Evolutionary conservation across 768 basidiomycete genomes (phyloP), one percentile per base, ranked within the genome.

Genomic region (Boletus edulis): DNA sequence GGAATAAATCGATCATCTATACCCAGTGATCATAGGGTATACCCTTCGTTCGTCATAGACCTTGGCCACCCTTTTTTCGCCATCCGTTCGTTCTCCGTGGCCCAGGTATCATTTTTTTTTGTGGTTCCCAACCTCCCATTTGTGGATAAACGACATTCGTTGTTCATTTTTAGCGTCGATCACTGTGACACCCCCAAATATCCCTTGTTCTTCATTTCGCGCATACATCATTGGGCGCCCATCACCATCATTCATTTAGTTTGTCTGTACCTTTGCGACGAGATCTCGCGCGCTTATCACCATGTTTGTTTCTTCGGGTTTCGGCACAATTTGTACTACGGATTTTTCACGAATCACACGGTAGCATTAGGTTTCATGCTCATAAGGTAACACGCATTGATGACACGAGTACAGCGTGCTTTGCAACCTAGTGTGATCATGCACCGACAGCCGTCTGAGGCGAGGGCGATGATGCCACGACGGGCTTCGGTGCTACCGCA

Each of bases 361-460:
- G 56, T 47, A 50, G 37, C 34, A 47, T 22, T 53, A 46, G 14
- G 54, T 51, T 59, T 61, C 54, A 46, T 54, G 46, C 58, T 5
- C 18, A 37, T 45, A 52, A 34, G 38, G 37, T 41, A 52, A 34
- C 46, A 48, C 40, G 35, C 37, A 39, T 57, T 51, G 22, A 46
- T 40, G 24, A 57, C 56, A 54, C 22, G 12, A 52, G 52, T 53
- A 37, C 52, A 63, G 14, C 11, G n/a, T 51, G 6, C 15, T 48
- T 51, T 6, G 18, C 15, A 15, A 39, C 3, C 14, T 32, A 15
- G 15, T 7, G 18, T 35, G 3, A 37, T 72, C 52, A 77, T 49
- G 75, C 76, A 22, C 73, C 67, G 1, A 76, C 76, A 1, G 60
- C 58, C 2, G 61, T 62, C 59, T 66, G 66, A 31, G 68, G 62